Evolutionary conservation across 2,329 filamentous ascomycete genomes (phyloP), one percentile per base, ranked within the genome.

Genomic region (Hymenotorrendiella dingleyae): DNA sequence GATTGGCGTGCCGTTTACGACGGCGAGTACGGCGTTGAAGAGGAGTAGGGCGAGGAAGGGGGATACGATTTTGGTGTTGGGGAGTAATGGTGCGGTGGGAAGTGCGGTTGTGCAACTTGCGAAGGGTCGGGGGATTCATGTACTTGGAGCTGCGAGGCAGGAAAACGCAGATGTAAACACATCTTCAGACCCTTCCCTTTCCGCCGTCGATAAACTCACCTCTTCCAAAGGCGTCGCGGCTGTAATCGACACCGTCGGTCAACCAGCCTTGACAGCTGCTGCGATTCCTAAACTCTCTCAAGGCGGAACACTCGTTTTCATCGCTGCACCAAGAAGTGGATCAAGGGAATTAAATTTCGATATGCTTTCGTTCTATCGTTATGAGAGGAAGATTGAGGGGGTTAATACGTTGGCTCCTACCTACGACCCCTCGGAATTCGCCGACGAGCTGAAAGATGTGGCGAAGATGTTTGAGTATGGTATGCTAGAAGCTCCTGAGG

Each of bases 371-470:
- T 57, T 58, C 33, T 58, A 57, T 49, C 41, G 54, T 11, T 38
- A 47, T 17, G 54, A 53, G 32, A 54, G 51, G 29, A 42, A 26
- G 3, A 6, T 57, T 9, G 33, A 52, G 12, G 54, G 54, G 3
- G 45, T 47, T 28, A 58, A 58, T 47, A 48, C 49, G 4, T 36
- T 58, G 17, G n/a, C 40, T 6, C n/a, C n/a, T n/a, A n/a, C n/a
- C n/a, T 54, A 54, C 43, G 24, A 32, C 4, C 49, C 46, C 2
- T 45, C 48, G 29, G 54, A 54, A n/a, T 43, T 50, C 36, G 56
- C 48, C 2, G 20, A 11, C 12, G 42, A 48, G 35, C 29, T 57
- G 36, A 71, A 78, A 44, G 73, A 72, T 73, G 80, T 82, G 56
- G 45, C 37, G 1, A 12, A 36, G 7, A 33, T 41, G 19, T 57